Evolutionary conservation across 768 basidiomycete genomes (phyloP).

Genomic region (Ramaria sp.): DNA sequence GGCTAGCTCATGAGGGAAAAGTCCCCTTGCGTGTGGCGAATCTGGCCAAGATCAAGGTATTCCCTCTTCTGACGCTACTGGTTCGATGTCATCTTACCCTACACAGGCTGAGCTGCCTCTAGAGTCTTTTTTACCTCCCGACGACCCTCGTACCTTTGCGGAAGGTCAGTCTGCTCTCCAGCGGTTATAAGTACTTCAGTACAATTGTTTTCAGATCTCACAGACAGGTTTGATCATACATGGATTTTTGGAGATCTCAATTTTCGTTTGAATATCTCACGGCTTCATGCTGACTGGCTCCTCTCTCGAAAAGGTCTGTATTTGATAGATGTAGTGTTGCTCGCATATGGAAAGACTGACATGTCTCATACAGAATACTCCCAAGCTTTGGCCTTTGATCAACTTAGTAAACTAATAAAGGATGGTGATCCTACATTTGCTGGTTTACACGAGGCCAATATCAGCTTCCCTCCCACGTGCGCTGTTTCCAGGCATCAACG

Average conservation of each 20-base stretch:
- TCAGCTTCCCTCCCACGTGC: conserved; percentile 74
- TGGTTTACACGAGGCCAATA: conserved; percentile 72
- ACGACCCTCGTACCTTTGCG: conserved; percentile 54
- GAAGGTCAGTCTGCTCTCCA: conserved; percentile 43
- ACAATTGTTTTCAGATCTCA: conserved; percentile 44
- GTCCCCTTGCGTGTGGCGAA: conserved; percentile 76
- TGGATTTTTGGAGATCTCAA: conserved; percentile 91
- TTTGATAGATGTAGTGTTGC: background rate
- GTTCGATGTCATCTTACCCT: background rate
- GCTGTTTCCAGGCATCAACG: background rate
- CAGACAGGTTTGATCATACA: conserved; percentile 80
- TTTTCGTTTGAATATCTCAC: conserved; percentile 80
- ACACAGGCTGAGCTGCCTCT: conserved; percentile 60
- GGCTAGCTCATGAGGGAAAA: conserved; percentile 64
- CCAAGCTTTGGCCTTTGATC: conserved; percentile 86
- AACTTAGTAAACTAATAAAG: conserved; percentile 69
- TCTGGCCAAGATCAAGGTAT: conserved; percentile 78
- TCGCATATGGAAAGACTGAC: conserved; percentile 7
- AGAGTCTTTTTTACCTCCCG: conserved; percentile 59
- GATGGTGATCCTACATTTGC: conserved; percentile 48
- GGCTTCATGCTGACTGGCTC: conserved; percentile 92
- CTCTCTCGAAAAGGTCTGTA: conserved; percentile 63
- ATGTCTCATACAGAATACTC: conserved; percentile 47
- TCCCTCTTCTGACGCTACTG: background rate
- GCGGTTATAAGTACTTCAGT: background rate